Conservation (phyloP, 2,329 filamentous ascomycete species). For the Pseudopithomyces maydicus region DNA sequence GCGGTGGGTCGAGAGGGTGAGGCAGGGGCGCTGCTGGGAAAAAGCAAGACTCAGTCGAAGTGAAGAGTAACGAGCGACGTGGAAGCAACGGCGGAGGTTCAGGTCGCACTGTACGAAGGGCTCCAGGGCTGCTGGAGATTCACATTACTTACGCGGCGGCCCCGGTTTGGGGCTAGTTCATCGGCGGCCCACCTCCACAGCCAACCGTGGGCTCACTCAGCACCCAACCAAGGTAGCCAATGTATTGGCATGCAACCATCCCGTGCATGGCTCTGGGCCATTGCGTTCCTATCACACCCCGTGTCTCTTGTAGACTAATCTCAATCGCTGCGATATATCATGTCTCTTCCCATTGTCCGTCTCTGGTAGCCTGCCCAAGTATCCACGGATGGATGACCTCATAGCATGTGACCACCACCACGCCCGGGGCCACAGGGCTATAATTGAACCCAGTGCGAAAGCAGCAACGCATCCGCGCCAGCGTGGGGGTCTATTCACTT, state of each 20-base stretch:
- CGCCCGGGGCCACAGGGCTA: too few species aligned
- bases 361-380: too few species aligned
- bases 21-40: slow-evolving; percentile 8
- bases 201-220: neutral
- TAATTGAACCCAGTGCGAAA: neutral
- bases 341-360: too few species aligned
- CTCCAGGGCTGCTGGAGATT: neutral
- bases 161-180: slow-evolving; percentile 19
- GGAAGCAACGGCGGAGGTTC: slow-evolving; percentile 5
- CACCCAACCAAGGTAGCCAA: neutral
- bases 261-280: neutral
- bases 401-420: slow-evolving; percentile 3
- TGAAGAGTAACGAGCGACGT: slow-evolving; percentile 33
- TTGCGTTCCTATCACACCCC: neutral
- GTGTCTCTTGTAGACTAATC: too few species aligned
- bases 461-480: slow-evolving; percentile 1
- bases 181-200: neutral
- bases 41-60: neutral
- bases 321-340: too few species aligned
- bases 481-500: neutral
- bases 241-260: neutral
- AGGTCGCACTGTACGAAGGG: slow-evolving; percentile 6
- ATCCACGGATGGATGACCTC: too few species aligned
- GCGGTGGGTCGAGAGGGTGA: slow-evolving; percentile 3
- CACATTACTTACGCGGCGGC: neutral